phyloP scores from a whole-genome alignment of 2,329 filamentous ascomycete genomes.

The Aspergillus flavus region DNA sequence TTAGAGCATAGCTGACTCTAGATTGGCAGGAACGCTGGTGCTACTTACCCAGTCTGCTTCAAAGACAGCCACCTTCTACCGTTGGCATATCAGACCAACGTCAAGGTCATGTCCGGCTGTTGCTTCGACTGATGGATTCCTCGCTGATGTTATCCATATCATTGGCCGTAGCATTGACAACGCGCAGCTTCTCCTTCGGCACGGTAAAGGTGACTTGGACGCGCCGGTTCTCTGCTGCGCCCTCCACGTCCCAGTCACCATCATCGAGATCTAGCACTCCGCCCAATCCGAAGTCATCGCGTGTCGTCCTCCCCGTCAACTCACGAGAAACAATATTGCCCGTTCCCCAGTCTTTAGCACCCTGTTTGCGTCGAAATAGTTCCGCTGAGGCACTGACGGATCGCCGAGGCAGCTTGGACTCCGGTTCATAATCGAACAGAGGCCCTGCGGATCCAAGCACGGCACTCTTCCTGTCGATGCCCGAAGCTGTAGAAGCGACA shows the following conservation, averaged over 20 bases:
- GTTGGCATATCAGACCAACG: not conserved
- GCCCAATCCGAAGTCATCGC: constrained; percentile 31
- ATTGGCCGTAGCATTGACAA: constrained; percentile 74
- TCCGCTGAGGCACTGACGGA: constrained; percentile 52
- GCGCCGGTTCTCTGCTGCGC: constrained; percentile 68
- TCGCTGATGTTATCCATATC: constrained; percentile 38
- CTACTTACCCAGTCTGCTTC: constrained; percentile 80
- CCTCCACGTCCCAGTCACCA: constrained; percentile 76
- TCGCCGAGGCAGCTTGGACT: constrained; percentile 41
- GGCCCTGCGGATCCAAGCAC: constrained; percentile 19
- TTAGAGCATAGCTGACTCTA: constrained; percentile 76
- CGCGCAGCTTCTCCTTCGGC: constrained; percentile 78
- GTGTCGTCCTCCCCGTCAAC: constrained; percentile 15
- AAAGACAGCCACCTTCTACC: constrained; percentile 68
- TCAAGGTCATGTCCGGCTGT: constrained; percentile 16
- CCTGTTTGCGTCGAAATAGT: constrained; percentile 54
- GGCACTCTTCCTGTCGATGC: constrained; percentile 31
- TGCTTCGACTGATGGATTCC: constrained; percentile 28
- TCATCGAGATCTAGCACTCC: constrained; percentile 30
- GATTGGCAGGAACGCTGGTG: constrained; percentile 71
- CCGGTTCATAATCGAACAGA: not conserved
- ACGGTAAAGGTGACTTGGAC: constrained; percentile 93
- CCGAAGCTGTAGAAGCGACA: constrained; percentile 27
- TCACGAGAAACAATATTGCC: constrained; percentile 30
- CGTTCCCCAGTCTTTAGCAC: constrained; percentile 56